phyloP scores from a whole-genome alignment of 2,329 filamentous ascomycete genomes.

The Pyricularia grisea region DNA sequence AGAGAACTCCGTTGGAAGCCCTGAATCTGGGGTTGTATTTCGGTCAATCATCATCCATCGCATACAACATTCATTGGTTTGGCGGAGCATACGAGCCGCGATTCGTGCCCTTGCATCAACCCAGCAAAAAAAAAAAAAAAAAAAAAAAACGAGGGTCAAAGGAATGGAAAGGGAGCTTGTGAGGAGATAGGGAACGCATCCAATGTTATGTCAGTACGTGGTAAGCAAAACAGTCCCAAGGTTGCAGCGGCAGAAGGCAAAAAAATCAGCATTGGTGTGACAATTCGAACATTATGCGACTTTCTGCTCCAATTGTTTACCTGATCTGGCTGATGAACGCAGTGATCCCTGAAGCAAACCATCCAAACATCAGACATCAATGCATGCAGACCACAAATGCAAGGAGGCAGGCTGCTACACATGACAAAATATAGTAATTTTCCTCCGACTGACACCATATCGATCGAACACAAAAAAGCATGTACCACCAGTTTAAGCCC shows the following conservation, averaged over 20 bases:
- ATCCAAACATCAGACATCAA: not conserved
- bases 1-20: not conserved
- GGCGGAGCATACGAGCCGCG: not conserved
- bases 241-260: not conserved
- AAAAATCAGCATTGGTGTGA: not conserved
- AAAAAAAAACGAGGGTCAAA: not conserved
- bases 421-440: not conserved
- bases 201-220: not conserved
- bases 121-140: not conserved
- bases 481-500: not conserved
- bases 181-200: not conserved
- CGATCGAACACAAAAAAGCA: not conserved
- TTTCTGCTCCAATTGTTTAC: not conserved
- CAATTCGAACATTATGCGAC: not conserved
- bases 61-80: not conserved
- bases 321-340: not conserved
- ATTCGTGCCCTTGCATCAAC: not conserved
- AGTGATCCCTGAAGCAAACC: not conserved
- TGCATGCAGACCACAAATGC: not conserved
- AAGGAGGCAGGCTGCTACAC: not conserved
- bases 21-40: not conserved
- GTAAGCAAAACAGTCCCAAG: not conserved
- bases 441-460: not conserved
- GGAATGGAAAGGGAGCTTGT: not conserved
- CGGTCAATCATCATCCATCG: not conserved